phyloP scores from a whole-genome alignment of 139 green algal genomes.

The Micractinium conductrix region DNA sequence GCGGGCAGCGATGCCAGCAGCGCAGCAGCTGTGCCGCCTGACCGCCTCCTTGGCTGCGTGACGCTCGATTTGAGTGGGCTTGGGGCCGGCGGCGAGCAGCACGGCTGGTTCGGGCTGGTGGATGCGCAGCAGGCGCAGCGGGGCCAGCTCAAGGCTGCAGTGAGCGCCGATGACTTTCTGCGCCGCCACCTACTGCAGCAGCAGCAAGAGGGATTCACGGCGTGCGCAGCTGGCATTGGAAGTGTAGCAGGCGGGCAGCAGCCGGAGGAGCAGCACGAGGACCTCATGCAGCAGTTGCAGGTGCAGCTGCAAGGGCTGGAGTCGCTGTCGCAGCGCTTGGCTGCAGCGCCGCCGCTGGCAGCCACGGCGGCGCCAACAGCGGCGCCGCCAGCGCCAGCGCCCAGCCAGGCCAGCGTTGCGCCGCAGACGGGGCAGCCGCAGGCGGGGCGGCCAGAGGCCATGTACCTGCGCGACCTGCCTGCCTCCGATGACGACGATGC shows the following conservation, averaged over 20 bases:
- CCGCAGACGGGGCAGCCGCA: neutral
- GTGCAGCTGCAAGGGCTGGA: slow-evolving; percentile 12
- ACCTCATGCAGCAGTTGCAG: slow-evolving; percentile 3
- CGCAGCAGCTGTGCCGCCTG: neutral
- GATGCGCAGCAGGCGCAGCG: neutral
- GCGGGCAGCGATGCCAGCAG: neutral
- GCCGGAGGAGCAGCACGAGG: neutral
- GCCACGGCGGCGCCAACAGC: neutral
- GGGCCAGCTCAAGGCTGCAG: slow-evolving; percentile 4
- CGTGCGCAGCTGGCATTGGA: no score
- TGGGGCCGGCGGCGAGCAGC: neutral
- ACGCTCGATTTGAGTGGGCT: neutral
- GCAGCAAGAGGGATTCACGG: no score
- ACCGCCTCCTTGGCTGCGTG: neutral
- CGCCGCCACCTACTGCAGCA: neutral
- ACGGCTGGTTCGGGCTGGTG: neutral
- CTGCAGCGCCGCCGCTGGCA: neutral
- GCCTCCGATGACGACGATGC: neutral
- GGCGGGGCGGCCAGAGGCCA: neutral
- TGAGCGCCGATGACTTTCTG: neutral
- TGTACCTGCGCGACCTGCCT: neutral
- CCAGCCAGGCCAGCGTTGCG: no score
- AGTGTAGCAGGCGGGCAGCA: neutral
- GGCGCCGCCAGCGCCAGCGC: neutral
- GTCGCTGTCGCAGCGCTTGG: slow-evolving; percentile 17